Evolutionary conservation across 176 grass and related monocot genomes (phyloP), one percentile per base, ranked within the genome.

Genomic region (Carex parvula): DNA sequence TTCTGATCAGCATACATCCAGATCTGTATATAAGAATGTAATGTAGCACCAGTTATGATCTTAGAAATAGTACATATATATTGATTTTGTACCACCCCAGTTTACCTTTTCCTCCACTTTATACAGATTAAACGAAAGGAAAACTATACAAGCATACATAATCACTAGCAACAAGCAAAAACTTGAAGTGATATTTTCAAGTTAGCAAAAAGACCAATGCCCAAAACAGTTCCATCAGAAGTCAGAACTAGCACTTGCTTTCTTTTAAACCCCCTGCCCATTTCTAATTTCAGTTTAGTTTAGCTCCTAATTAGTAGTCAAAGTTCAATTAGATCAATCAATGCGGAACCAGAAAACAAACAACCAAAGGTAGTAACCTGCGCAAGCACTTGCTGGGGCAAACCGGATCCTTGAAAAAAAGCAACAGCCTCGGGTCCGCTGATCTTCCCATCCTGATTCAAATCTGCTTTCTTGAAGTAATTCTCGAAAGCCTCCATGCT

Each of bases 1-100:
- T 84, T 94, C 89, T 95, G 81, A 89, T 99, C 93, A 86, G 96
- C 96, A 86, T 99, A 84, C 88, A 89, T 93, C 96, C 96, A 99
- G 63, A 99, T 90, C 96, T 99, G 85, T 89, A 73, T 22, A 82
- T 61, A 86, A 85, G 18, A 76, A 37, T 17, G 18, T 48, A n/a
- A 86, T 53, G 18, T 6, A 17, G 15, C 26, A n/a, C 26, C 59
- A 41, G 35, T 22, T 16, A 69, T 79, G 10, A 65, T 44, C 13
- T 55, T 29, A 76, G 4, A 76, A 74, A 6, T 18, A 15, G 16
- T 17, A 56, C 4, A 37, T 18, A 58, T 22, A 15, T 18, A 70
- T 61, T 26, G 13, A 32, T 41, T 46, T 13, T 35, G 35, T 79
- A 58, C 11, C 81, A 8, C 13, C 18, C n/a, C 37, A 42, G 64